These are phyloP conservation scores for Suillus subalutaceus DNA, from an alignment of 768 basidiomycete species.

Conservation along the genomic window DNA sequence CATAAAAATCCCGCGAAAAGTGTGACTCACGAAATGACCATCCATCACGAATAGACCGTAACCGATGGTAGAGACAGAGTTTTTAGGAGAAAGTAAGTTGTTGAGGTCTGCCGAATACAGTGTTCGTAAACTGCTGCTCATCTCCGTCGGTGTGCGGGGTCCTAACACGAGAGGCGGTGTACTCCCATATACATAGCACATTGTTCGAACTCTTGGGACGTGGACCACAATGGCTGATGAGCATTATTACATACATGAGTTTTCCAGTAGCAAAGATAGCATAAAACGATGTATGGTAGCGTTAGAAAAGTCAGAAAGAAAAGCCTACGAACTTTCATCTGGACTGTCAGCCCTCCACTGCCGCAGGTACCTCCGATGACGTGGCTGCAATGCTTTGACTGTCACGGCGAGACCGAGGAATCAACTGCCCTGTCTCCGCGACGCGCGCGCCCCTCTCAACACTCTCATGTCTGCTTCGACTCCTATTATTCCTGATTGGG, in stretches of 20 bases:
- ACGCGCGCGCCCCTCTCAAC: constrained; percentile 67
- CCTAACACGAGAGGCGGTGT: constrained; percentile 1
- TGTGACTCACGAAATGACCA: too few species aligned
- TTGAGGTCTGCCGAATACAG: not conserved
- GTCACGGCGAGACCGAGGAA: constrained; percentile 51
- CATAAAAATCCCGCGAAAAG: too few species aligned
- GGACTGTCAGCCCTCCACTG: not conserved
- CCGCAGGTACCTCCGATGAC: constrained; percentile 32
- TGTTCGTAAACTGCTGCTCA: not conserved
- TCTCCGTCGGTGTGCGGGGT: constrained; percentile 12
- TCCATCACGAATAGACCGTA: too few species aligned
- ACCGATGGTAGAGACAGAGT: too few species aligned
- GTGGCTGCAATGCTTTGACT: constrained; percentile 44
- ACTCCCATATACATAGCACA: constrained; percentile 1
- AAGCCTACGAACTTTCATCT: constrained; percentile 1
- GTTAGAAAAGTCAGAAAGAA: not conserved
- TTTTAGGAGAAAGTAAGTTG: not conserved
- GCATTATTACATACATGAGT: constrained; percentile 14
- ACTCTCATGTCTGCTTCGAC: constrained; percentile 55
- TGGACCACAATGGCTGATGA: constrained; percentile 5
- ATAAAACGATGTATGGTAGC: constrained; percentile 1
- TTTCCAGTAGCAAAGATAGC: constrained; percentile 8
- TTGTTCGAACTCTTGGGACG: constrained; percentile 15
- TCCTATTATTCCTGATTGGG: constrained; percentile 36
- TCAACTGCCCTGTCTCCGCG: constrained; percentile 67